phyloP scores from a whole-genome alignment of 2,329 filamentous ascomycete species.

The Exophiala sp. region DNA sequence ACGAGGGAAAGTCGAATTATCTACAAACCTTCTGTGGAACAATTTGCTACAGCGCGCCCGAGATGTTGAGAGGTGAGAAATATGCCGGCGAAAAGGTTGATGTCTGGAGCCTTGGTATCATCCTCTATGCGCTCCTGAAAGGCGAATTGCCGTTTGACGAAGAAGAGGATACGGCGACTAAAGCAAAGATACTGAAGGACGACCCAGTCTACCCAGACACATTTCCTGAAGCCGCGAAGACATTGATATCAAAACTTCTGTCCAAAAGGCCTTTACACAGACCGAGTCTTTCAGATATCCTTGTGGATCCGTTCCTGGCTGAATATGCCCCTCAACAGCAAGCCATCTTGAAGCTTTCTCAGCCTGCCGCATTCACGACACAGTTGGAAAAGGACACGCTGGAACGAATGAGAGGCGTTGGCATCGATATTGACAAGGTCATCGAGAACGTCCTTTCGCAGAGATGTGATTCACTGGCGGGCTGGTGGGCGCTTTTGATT shows the following conservation, averaged over 20 bases:
- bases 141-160: conserved; percentile 86
- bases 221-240: conserved; percentile 71
- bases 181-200: conserved; percentile 76
- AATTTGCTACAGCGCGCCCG: conserved; percentile 93
- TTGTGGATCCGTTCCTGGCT: conserved; percentile 80
- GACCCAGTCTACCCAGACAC: conserved; percentile 83
- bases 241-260: conserved; percentile 73
- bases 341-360: conserved; percentile 78
- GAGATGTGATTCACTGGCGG: conserved; percentile 82
- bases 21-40: conserved; percentile 97
- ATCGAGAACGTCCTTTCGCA: conserved; percentile 91
- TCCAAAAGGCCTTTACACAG: conserved; percentile 85
- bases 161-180: conserved; percentile 84
- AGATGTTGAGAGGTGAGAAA: conserved; percentile 98
- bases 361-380: conserved; percentile 78
- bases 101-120: conserved; percentile 95
- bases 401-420: conserved; percentile 87
- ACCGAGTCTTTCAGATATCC: conserved; percentile 77
- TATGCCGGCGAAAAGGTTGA: conserved; percentile 98
- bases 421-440: conserved; percentile 88
- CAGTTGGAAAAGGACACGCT: conserved; percentile 84
- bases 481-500: conserved; percentile 92
- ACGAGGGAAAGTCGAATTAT: conserved; percentile 91
- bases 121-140: conserved; percentile 77
- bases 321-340: conserved; percentile 87